A percentile compares a stretch with the other conserved stretches of the same genome.
Conservation (phyloP, 768 basidiomycete genomes). For the Boletus reticuloceps region DNA sequence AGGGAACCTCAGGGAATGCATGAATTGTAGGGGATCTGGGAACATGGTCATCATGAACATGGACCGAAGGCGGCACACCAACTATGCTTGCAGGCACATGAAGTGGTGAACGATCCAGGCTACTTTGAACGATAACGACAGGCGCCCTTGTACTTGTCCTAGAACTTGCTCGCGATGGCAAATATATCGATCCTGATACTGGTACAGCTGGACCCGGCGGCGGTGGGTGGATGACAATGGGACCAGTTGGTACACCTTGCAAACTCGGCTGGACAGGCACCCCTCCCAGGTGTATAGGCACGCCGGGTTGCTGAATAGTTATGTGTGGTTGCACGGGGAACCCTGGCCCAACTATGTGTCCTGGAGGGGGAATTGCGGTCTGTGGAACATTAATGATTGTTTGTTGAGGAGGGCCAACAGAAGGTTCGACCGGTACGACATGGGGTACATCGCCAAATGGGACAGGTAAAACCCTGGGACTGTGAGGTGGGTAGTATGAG, state of each 20-base stretch:
- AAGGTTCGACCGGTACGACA: slow-evolving; percentile 16
- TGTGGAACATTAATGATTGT: slow-evolving; percentile 18
- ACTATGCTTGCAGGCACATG: slow-evolving; percentile 18
- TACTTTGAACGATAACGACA: slow-evolving; percentile 13
- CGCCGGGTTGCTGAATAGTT: not conserved
- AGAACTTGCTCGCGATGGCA: slow-evolving; percentile 17
- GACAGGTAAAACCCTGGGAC: slow-evolving; percentile 15
- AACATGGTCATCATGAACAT: slow-evolving; percentile 6
- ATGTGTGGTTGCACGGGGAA: slow-evolving; percentile 4
- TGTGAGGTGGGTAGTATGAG: slow-evolving; percentile 13
- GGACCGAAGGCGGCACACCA: slow-evolving; percentile 9
- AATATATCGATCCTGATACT: slow-evolving; percentile 3
- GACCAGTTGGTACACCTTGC: not conserved
- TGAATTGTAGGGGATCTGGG: slow-evolving; percentile 27
- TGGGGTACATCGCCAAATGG: slow-evolving; percentile 10
- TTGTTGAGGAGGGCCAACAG: slow-evolving; percentile 7
- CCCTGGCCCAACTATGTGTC: slow-evolving; percentile 14
- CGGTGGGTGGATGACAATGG: slow-evolving; percentile 22
- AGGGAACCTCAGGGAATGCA: slow-evolving; percentile 13
- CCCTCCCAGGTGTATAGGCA: not conserved
- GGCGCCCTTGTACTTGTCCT: slow-evolving; percentile 13
- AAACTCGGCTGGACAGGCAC: not conserved
- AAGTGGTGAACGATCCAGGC: slow-evolving; percentile 23
- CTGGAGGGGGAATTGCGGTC: slow-evolving; percentile 18
- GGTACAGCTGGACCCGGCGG: slow-evolving; percentile 11